Evolutionary conservation across 116 monocot genomes (phyloP).

Genomic region (Trichopus zeylanicus): DNA sequence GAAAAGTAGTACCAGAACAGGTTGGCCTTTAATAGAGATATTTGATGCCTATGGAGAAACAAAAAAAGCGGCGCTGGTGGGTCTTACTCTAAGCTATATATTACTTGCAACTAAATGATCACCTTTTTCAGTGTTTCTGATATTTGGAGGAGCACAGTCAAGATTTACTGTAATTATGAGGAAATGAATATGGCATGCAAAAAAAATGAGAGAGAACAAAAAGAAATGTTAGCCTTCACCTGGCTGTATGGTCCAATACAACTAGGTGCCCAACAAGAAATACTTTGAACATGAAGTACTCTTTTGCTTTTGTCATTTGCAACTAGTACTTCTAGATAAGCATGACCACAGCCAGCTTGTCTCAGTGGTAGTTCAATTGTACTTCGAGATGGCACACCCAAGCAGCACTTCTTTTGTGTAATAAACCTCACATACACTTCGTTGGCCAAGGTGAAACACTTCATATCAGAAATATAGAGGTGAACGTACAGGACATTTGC

Average conservation of each 20-base stretch:
- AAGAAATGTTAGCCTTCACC: conserved; percentile 12
- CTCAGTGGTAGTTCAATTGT: conserved; percentile 73
- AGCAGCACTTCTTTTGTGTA: conserved; percentile 62
- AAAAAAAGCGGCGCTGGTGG: too few species aligned
- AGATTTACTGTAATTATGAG: background rate
- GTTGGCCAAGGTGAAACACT: conserved; percentile 63
- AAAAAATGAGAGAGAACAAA: background rate
- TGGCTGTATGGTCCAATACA: conserved; percentile 98
- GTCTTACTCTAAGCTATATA: too few species aligned
- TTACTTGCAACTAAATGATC: too few species aligned
- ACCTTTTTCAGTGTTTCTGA: too few species aligned
- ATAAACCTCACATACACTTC: conserved; percentile 81
- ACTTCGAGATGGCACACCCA: conserved; percentile 90
- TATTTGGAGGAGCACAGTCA: too few species aligned
- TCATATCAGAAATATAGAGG: conserved; percentile 90
- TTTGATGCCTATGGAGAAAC: too few species aligned
- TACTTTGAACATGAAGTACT: conserved; percentile 94
- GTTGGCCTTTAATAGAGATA: too few species aligned
- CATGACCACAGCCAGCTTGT: conserved; percentile 51
- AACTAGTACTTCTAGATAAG: conserved; percentile 74
- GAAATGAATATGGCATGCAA: background rate
- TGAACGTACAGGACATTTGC: conserved; percentile 78
- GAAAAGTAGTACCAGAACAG: too few species aligned
- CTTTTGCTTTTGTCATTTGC: conserved; percentile 51
- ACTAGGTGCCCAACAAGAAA: conserved; percentile 98